Evolutionary conservation across 805 yeast genomes (phyloP).

Genomic region (Maudiozyma serrabonitensis): DNA sequence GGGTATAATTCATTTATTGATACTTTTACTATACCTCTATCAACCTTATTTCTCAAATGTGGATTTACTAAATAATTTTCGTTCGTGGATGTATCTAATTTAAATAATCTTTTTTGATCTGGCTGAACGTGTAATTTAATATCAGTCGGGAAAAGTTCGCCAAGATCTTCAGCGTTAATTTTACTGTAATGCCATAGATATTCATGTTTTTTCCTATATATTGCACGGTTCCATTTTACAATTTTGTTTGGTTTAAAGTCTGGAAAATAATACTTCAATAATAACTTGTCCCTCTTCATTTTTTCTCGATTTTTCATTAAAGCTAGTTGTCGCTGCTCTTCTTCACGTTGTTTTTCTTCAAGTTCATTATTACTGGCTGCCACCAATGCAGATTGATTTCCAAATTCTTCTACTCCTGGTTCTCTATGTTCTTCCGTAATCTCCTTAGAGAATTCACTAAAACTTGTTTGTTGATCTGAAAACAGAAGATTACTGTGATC

Average conservation of each 20-base stretch:
- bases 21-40: constrained; percentile 15
- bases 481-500: constrained; percentile 11
- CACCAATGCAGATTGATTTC: neutral
- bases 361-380: neutral
- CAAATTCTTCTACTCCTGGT: neutral
- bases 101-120: constrained; percentile 43
- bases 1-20: constrained; percentile 17
- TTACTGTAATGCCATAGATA: constrained; percentile 34
- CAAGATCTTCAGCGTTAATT: neutral
- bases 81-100: constrained; percentile 5
- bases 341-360: constrained; percentile 6
- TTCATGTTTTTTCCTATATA: constrained; percentile 39
- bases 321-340: constrained; percentile 3
- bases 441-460: constrained; percentile 9
- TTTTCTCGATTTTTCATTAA: constrained; percentile 2
- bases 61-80: neutral
- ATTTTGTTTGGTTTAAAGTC: constrained; percentile 40
- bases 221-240: constrained; percentile 45
- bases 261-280: constrained; percentile 46
- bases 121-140: constrained; percentile 43
- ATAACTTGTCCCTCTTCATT: constrained; percentile 25
- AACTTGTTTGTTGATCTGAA: constrained; percentile 16
- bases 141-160: constrained; percentile 41
- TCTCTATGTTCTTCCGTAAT: constrained; percentile 1
- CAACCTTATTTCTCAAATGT: constrained; percentile 4